Percentiles rank a stretch among this genome's conserved stretches.
Evolutionary conservation across 139 green algal genomes (phyloP).

Genomic region (Chlamydomonas incerta): DNA sequence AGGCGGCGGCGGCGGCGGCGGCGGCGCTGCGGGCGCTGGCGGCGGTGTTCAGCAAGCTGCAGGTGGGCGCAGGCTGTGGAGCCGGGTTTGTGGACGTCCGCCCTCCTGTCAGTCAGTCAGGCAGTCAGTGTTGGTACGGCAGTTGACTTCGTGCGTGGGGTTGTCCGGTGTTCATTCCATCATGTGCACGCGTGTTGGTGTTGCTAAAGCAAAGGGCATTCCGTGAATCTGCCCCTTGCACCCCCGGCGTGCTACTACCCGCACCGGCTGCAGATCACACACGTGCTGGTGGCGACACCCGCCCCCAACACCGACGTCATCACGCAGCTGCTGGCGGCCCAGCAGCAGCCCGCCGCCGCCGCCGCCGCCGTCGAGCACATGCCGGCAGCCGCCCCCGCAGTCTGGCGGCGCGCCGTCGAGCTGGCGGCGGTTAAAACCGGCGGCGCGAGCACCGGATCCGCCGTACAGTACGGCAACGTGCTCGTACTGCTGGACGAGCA

Average conservation of each 20-base stretch:
- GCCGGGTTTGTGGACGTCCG: no score
- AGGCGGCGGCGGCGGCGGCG: neutral
- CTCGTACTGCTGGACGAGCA: constrained; percentile 27
- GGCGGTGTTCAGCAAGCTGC: neutral
- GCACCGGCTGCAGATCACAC: neutral
- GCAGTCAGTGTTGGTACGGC: no score
- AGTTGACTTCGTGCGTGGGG: no score
- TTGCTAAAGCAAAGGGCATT: no score
- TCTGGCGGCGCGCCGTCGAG: constrained; percentile 2
- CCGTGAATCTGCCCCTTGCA: neutral
- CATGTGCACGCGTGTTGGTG: no score
- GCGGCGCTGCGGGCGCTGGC: neutral
- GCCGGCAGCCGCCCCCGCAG: neutral
- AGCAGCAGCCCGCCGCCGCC: neutral
- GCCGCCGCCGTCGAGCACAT: neutral
- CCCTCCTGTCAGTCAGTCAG: no score
- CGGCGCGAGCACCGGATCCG: neutral
- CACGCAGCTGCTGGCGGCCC: neutral
- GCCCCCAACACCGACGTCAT: neutral
- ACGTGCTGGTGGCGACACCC: constrained; percentile 2
- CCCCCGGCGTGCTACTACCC: neutral
- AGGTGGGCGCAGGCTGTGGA: no score
- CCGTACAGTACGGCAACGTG: constrained; percentile 17
- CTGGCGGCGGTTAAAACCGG: neutral
- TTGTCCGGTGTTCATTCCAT: no score